Evolutionary conservation across 768 basidiomycete species (phyloP), one percentile per base, ranked within the genome.

Genomic region (Phanerodontia chrysosporium): DNA sequence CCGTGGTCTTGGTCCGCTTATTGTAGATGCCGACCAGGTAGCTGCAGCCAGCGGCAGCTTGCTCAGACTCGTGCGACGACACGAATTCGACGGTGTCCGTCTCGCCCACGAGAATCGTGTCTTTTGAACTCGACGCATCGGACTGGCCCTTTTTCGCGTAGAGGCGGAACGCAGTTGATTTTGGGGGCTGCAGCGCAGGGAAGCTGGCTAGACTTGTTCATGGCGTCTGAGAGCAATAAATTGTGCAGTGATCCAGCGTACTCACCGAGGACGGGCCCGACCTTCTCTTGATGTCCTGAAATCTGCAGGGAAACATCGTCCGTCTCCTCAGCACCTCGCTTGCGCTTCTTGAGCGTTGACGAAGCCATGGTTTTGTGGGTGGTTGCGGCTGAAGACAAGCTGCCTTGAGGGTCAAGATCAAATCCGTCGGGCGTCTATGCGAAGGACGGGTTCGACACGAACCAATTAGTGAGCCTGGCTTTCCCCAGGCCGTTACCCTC

Each of bases 11-110:
- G 18, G 87, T 92, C 45, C 80, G 77, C 56, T 86, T 90, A 74
- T 95, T 87, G 69, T 87, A 89, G 22, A 96, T 77, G 3, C 87
- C 95, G 24, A 97, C 73, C 44, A 95, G 76, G 65, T 67, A 92
- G 92, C 82, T 83, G 75, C 88, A 92, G 27, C 87, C 86, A 52
- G 76, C 71, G 46, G 83, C 75, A 29, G 81, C 80, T 4, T 75
- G 70, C 64, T 76, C 69, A 52, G 70, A 77, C 65, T 85, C 83
- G 25, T 82, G 78, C 27, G 83, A 81, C 46, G 90, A 86, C 63
- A 84, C 83, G 73, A 89, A 93, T 68, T 97, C 93, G 49, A 97
- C 83, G 21, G 82, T 77, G 28, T 85, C 79, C n/a, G 90, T 90
- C 75, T 96, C 94, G 4, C 89, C 95, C 0, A 53, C 60, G 1